Evolutionary conservation across 2,329 filamentous ascomycete genomes (phyloP), one percentile per base, ranked within the genome.

Genomic region (Ophiosphaerella korrae): DNA sequence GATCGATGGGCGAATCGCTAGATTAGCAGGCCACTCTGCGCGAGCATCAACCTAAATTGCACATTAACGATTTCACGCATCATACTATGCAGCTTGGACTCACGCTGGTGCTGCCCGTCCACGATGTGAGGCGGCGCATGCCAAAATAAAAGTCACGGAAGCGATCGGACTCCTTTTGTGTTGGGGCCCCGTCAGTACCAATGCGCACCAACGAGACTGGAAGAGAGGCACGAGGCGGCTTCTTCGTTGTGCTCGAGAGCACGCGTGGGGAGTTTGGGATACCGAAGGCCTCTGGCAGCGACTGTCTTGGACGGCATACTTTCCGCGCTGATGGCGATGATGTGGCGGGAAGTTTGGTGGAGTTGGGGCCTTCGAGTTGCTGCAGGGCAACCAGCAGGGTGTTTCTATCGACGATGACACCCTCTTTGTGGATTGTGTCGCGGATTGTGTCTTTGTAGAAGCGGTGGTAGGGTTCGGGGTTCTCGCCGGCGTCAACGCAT

Each of bases 391-490:
- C 48, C 12, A 57, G 7, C 12, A 72, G 43, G 0, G 54, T 61
- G n/a, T 48, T 48, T 42, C 45, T 58, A 21, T 44, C 57, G 16
- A 33, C 31, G 6, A 70, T 44, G 9, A 75, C 45, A 9, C 64
- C 62, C 35, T 67, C 61, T 1, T 36, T 61, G 53, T 65, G 68
- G 2, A 64, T 37, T 0, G 64, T 66, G 14, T 67, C 58, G 3
- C 61, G 57, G 14, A 75, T 66, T 1, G 52, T 50, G 34, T 73
- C 63, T 38, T 68, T 66, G 57, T 75, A 75, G 55, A 68, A 74
- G 4, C 67, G 62, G 39, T 62, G 41, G 42, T 73, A 74, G 2
- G 65, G 54, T 24, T 67, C 53, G 0, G 57, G 44, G 24, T 66
- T 56, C 35, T 66, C 60, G 13, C 66, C 68, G 5, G 52, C 47